Percentiles rank a stretch among this genome's conserved stretches.
Evolutionary conservation across 1,139 yeast genomes (phyloP).

Genomic region (Debaryomyces psychrophilus): DNA sequence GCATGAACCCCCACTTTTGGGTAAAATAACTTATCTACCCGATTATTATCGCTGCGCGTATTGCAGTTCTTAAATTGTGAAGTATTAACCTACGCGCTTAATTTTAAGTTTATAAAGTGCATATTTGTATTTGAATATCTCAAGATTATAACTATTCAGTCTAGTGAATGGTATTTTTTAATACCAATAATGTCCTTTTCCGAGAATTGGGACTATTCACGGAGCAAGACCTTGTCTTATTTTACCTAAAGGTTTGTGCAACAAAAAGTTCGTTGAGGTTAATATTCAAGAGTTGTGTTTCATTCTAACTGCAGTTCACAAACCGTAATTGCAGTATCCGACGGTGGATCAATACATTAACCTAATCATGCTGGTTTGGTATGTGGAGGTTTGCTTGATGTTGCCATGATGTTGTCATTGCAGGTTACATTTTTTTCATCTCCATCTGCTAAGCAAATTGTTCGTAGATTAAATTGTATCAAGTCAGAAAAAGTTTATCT

Average conservation of each 20-base stretch:
- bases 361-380: slow-evolving; percentile 41
- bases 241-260: background rate
- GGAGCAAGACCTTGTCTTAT: background rate
- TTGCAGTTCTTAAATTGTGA: no score
- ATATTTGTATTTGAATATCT: no score
- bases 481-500: slow-evolving; percentile 22
- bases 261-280: background rate
- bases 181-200: background rate
- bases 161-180: background rate
- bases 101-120: no score
- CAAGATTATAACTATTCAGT: no score
- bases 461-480: background rate
- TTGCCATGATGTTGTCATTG: slow-evolving; percentile 40
- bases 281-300: background rate
- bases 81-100: no score
- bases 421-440: slow-evolving; percentile 41
- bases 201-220: background rate
- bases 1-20: no score
- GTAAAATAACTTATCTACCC: no score
- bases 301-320: slow-evolving; percentile 17
- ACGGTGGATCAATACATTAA: slow-evolving; percentile 43
- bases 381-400: slow-evolving; percentile 35
- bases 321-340: background rate
- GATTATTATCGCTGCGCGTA: no score
- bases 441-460: slow-evolving; percentile 34